A percentile compares a stretch with the other conserved stretches of the same genome.
Conservation (phyloP, 306 rosid species). For the Cucumis sativus region Cucumber_9930_V3 NC_026655.2:14538501-14539000, state of each 20-base stretch:
- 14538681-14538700: background rate
- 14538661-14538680: background rate
- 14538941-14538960: no score
- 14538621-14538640: background rate
- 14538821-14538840: background rate
- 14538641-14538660: background rate
- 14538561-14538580: background rate
- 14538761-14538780: background rate
- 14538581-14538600: background rate
- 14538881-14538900: no score
- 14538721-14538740: background rate
- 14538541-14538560: background rate
- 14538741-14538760: background rate
- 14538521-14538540: background rate
- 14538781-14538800: background rate
- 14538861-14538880: no score
- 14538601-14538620: background rate
- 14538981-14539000: no score
- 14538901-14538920: no score
- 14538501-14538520: background rate
- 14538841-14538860: background rate
- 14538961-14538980: no score
- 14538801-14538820: background rate
- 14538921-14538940: no score
- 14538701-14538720: background rate